Conservation (phyloP, 2,329 filamentous ascomycete genomes). For the Botryosphaeria dothidea region DNA sequence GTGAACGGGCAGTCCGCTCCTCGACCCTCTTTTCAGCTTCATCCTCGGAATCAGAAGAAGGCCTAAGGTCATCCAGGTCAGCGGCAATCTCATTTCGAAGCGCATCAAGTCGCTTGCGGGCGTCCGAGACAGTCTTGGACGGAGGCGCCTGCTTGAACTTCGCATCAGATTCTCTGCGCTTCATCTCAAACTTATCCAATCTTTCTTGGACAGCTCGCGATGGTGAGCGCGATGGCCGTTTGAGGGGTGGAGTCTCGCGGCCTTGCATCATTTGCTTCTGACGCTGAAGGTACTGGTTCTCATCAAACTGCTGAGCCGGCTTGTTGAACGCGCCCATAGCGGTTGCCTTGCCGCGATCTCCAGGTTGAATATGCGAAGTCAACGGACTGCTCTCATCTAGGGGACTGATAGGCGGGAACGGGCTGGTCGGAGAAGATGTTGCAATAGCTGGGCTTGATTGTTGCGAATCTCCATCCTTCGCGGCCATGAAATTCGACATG, state of each 20-base stretch:
- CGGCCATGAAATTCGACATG: constrained; percentile 18
- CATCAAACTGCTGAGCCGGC: constrained; percentile 75
- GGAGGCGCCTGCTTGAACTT: background rate
- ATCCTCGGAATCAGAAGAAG: constrained; percentile 8
- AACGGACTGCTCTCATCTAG: constrained; percentile 68
- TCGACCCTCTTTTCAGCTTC: background rate
- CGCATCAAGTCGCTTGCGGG: constrained; percentile 2
- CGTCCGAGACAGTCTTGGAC: constrained; percentile 4
- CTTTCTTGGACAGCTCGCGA: constrained; percentile 29
- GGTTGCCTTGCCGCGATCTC: constrained; percentile 80
- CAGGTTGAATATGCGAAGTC: constrained; percentile 65
- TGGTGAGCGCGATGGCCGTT: constrained; percentile 19
- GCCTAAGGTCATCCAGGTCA: constrained; percentile 6
- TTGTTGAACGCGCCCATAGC: constrained; percentile 72
- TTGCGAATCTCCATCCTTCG: constrained; percentile 32
- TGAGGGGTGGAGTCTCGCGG: constrained; percentile 59
- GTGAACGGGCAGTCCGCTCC: background rate
- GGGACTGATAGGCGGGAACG: constrained; percentile 64
- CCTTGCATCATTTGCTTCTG: constrained; percentile 79
- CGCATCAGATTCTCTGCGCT: constrained; percentile 28
- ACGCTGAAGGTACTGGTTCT: constrained; percentile 79
- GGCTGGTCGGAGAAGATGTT: constrained; percentile 32
- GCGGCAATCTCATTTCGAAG: constrained; percentile 5
- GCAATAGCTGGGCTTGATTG: constrained; percentile 41
- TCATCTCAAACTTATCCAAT: constrained; percentile 37